Evolutionary conservation across 108 stramenopile species (phyloP).

Genomic region (Nitzschia inconspicua): DNA sequence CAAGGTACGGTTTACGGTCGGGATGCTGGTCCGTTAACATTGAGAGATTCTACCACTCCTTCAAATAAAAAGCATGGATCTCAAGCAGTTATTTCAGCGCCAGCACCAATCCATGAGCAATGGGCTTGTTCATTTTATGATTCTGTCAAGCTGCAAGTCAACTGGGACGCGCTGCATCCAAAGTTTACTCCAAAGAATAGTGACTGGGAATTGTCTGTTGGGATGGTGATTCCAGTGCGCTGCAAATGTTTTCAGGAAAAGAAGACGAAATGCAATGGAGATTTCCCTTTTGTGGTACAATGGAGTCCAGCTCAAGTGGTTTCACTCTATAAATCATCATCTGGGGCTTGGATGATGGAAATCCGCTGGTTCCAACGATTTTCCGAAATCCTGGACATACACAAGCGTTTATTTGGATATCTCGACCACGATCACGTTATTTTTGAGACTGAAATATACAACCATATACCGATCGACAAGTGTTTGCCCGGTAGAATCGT

Average conservation of each 20-base stretch:
- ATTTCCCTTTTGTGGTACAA: constrained; percentile 37
- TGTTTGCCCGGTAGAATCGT: constrained; percentile 21
- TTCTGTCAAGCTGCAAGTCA: constrained; percentile 11
- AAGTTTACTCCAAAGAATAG: constrained; percentile 2
- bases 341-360: constrained; percentile 31
- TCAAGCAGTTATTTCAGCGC: no score
- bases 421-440: constrained; percentile 18
- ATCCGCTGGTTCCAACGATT: constrained; percentile 57
- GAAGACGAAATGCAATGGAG: neutral
- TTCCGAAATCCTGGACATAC: constrained; percentile 24
- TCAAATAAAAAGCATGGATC: no score
- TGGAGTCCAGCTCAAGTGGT: constrained; percentile 64
- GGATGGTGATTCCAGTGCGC: constrained; percentile 17
- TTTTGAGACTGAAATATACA: constrained; percentile 30
- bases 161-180: neutral
- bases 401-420: neutral
- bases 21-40: neutral
- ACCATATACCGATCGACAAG: constrained; percentile 7
- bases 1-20: neutral
- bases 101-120: constrained; percentile 6
- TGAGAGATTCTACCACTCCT: no score
- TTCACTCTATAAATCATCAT: constrained; percentile 32
- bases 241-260: constrained; percentile 2
- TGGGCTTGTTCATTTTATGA: constrained; percentile 21
- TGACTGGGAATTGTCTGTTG: constrained; percentile 28